These are phyloP conservation scores for Bothriochloa decipiens DNA, from an alignment of 176 grass and related monocot genomes.

Conservation along the genomic window DNA sequence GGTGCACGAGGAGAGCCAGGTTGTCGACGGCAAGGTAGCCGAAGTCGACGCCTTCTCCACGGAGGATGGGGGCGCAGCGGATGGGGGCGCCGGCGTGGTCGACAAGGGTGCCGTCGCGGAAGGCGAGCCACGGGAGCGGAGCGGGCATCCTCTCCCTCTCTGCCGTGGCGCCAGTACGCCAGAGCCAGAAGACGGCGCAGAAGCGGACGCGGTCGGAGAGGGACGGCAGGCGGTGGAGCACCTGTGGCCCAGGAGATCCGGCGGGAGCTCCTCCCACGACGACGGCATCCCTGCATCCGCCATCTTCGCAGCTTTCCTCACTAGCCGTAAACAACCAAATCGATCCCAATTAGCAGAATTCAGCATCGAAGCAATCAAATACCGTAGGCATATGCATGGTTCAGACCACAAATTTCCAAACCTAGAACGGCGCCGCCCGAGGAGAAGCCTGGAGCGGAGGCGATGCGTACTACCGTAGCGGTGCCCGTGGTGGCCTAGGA, in stretches of 20 bases:
- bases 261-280: conserved; percentile 34
- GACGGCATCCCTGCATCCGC: not conserved
- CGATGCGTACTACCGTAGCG: no score
- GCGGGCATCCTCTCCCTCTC: not conserved
- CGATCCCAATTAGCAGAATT: not conserved
- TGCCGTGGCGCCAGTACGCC: not conserved
- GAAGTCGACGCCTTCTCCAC: not conserved
- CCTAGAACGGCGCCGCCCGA: no score
- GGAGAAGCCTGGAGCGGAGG: no score
- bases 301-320: not conserved
- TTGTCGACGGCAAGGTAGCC: not conserved
- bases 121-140: not conserved
- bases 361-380: not conserved
- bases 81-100: not conserved
- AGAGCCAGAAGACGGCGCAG: not conserved
- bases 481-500: no score
- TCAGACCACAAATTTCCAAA: not conserved
- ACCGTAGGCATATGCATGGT: not conserved
- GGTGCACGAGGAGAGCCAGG: not conserved
- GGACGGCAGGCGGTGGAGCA: no score
- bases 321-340: not conserved
- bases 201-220: conserved; percentile 20
- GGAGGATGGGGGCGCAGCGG: conserved; percentile 1
- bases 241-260: no score
- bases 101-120: not conserved